Base-by-base conservation (phyloP, 1,139 yeast genomes). In the Meyerozyma sp. region DNA sequence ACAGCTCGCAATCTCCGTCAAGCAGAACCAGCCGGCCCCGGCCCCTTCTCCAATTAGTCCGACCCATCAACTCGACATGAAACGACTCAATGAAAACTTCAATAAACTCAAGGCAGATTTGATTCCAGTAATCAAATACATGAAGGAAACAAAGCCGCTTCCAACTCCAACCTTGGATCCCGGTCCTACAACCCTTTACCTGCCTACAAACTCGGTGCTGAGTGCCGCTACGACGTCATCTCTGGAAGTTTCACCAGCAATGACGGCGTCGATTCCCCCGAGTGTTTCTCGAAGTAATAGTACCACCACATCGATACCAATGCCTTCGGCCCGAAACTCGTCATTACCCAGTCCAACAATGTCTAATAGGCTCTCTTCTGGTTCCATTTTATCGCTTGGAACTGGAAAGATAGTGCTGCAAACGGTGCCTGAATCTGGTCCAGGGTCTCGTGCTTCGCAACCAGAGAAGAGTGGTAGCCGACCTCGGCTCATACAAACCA, bases 101-200 rank as follows among this genome's bases (percentile, higher is more conserved):
- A 63, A 63, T 40, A 70, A 73, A 52, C 60, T 79, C 47, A 73
- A 75, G 46, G 73, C 77, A 28, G 84, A 79, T 45, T 63, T 79
- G 52, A 65, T 75, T 38, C 83, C 83, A 0, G 70, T 78, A 26
- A 65, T 78, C 28, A 66, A 79, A 44, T 63, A 75, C 38, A 58
- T 77, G 14, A 78, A 79, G 48, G 82, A 78, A 46, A 67, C 72
- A 28, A 78, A 79, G 54, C 83, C 83, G 3, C 62, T 79, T 34
- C 84, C 84, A 0, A 75, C 81, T 0, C 83, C 84, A 3, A 75
- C 79, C 1, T 51, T 72, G 35, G 77, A 55, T 30, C 56, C 55
- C 2, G 55, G 54, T 3, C 38, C 42, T 20, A 55, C 62, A 2
- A 49, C 56, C 5, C 48, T 62, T 34, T 68, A 65, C 23, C 67